These are phyloP conservation scores for Eimeria sp. DNA, from an alignment of 169 alveolate genomes.

Conservation along the genomic window DNA sequence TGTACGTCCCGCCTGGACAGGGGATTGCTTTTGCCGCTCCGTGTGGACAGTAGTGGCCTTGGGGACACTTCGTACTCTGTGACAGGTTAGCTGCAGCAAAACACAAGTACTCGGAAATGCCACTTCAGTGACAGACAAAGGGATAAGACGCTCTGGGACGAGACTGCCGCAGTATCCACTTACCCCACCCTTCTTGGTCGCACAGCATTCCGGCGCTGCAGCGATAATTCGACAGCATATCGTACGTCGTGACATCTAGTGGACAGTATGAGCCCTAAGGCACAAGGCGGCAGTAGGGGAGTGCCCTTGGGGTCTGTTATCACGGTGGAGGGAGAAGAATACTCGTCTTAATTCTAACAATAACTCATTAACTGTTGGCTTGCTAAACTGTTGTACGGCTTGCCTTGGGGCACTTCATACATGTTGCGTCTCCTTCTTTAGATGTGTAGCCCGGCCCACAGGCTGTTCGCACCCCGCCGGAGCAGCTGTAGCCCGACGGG, in stretches of 20 bases:
- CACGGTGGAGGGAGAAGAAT: not conserved
- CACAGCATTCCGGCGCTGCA: constrained; percentile 67
- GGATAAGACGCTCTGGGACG: not conserved
- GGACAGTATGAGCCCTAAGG: constrained; percentile 54
- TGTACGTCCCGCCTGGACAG: constrained; percentile 86
- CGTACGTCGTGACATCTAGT: constrained; percentile 44
- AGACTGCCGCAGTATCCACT: not conserved
- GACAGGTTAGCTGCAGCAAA: constrained; percentile 11
- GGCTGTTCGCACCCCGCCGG: not conserved
- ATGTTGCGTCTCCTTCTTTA: constrained; percentile 39
- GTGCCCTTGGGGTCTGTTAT: not conserved
- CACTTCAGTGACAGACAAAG: not conserved
- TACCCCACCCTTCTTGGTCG: constrained; percentile 50
- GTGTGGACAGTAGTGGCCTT: constrained; percentile 79
- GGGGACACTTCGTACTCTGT: constrained; percentile 78
- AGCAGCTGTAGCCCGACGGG: constrained; percentile 51
- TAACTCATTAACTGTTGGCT: too few species aligned
- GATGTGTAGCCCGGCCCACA: constrained; percentile 33
- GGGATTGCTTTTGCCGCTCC: constrained; percentile 67
- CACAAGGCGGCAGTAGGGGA: not conserved
- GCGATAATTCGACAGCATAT: constrained; percentile 12
- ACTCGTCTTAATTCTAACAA: not conserved
- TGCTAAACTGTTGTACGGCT: not conserved
- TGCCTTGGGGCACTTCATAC: constrained; percentile 42
- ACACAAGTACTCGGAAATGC: not conserved